A percentile compares a stretch with the other conserved stretches of the same genome.
Evolutionary conservation across 2,329 filamentous ascomycete species (phyloP).

Genomic region (Colletotrichum plurivorum): DNA sequence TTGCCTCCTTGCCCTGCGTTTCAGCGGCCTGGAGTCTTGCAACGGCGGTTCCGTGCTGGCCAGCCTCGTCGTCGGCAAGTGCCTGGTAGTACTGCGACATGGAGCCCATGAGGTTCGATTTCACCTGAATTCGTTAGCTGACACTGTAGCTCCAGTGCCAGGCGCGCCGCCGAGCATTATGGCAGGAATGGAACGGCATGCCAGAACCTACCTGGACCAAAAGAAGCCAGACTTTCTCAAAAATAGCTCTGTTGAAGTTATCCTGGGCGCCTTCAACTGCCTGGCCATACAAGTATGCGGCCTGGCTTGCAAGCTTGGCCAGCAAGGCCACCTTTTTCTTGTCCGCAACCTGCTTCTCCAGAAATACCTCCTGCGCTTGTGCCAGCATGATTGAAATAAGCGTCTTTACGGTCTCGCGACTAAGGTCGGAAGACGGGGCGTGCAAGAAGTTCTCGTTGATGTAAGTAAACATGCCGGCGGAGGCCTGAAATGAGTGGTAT

Average conservation of each 20-base stretch:
- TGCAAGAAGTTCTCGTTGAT: slow-evolving; percentile 99
- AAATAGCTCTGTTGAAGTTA: slow-evolving; percentile 90
- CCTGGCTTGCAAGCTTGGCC: slow-evolving; percentile 93
- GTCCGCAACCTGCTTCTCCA: slow-evolving; percentile 95
- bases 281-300: slow-evolving; percentile 88
- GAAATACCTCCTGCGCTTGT: slow-evolving; percentile 96
- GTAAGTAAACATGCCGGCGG: slow-evolving; percentile 99
- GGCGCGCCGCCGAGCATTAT: neutral
- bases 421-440: slow-evolving; percentile 95
- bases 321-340: slow-evolving; percentile 93
- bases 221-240: slow-evolving; percentile 93
- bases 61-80: slow-evolving; percentile 89
- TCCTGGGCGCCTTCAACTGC: slow-evolving; percentile 92
- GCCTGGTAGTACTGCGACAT: slow-evolving; percentile 96
- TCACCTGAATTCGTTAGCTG: slow-evolving; percentile 65
- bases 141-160: neutral
- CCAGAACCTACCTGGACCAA: slow-evolving; percentile 79
- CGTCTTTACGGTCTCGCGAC: slow-evolving; percentile 94
- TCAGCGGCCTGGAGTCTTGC: slow-evolving; percentile 88
- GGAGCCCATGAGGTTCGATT: slow-evolving; percentile 86
- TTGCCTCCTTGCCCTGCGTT: slow-evolving; percentile 82
- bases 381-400: slow-evolving; percentile 94
- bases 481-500: slow-evolving; percentile 98
- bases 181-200: neutral
- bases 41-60: slow-evolving; percentile 88